A percentile compares a stretch with the other conserved stretches of the same genome.
Evolutionary conservation across 257 asterid genomes (phyloP).

Genomic region (Rauvolfia tetraphylla): DNA sequence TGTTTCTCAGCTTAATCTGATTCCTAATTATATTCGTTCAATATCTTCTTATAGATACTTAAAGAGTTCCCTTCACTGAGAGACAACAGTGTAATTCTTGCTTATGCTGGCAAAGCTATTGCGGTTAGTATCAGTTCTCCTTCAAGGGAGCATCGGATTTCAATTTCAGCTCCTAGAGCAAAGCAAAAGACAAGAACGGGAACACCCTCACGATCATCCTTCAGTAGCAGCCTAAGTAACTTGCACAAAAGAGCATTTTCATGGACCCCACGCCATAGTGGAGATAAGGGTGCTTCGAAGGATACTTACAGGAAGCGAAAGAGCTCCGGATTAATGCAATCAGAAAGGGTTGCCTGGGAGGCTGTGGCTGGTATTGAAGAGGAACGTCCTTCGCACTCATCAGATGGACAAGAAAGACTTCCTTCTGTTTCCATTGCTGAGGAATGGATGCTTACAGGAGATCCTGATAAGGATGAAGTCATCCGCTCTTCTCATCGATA

Average conservation of each 20-base stretch:
- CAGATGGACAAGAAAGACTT: constrained; percentile 94
- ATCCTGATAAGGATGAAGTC: constrained; percentile 73
- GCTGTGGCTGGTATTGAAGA: constrained; percentile 91
- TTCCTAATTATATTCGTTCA: constrained; percentile 13
- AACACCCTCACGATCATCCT: constrained; percentile 76
- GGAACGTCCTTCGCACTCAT: constrained; percentile 67
- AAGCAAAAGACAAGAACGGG: constrained; percentile 73
- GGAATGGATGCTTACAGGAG: constrained; percentile 99
- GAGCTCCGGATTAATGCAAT: constrained; percentile 74
- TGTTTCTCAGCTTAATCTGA: constrained; percentile 15
- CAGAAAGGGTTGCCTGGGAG: constrained; percentile 90
- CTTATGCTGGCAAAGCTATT: constrained; percentile 91
- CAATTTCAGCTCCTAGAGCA: constrained; percentile 66
- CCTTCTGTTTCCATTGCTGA: constrained; percentile 83
- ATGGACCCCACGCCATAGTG: constrained; percentile 85
- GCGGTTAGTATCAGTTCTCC: constrained; percentile 76
- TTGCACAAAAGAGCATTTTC: constrained; percentile 97
- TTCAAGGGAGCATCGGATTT: constrained; percentile 65
- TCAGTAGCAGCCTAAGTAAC: constrained; percentile 80
- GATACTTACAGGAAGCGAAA: constrained; percentile 89
- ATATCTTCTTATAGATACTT: constrained; percentile 58
- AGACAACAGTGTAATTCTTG: constrained; percentile 68
- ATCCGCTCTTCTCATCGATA: constrained; percentile 89
- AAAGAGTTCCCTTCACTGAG: constrained; percentile 83
- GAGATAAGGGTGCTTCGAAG: constrained; percentile 70